Evolutionary conservation across 106 monocot species (phyloP).

Genomic region (Platanthera guangdongensis): DNA sequence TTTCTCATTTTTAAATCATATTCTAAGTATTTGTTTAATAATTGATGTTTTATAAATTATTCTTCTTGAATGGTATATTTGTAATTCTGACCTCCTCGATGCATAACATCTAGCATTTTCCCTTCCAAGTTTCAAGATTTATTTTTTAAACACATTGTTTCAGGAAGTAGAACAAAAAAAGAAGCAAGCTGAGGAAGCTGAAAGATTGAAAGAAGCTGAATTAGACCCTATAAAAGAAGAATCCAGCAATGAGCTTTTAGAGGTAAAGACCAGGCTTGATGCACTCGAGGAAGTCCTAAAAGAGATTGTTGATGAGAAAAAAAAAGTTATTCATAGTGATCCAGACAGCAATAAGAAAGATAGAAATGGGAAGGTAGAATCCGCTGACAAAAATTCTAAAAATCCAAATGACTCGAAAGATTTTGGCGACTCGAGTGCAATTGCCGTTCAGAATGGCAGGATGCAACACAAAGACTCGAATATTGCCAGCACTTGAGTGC

Average conservation of each 20-base stretch:
- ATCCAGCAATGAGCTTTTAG: constrained; percentile 24
- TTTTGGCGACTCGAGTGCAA: not conserved
- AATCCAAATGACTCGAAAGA: not conserved
- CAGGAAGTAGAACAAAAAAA: constrained; percentile 64
- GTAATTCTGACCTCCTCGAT: not conserved
- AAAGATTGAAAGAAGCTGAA: constrained; percentile 31
- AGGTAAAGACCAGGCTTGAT: constrained; percentile 53
- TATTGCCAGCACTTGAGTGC: not conserved
- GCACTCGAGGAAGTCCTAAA: constrained; percentile 61
- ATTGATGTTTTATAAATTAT: not conserved
- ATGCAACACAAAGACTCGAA: not conserved
- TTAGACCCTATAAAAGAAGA: constrained; percentile 18
- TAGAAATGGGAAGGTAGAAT: not conserved
- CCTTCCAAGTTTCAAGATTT: not conserved
- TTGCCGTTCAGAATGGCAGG: not conserved
- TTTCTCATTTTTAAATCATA: not conserved
- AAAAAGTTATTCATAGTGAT: constrained; percentile 12
- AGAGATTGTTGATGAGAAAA: constrained; percentile 48
- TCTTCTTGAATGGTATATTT: not conserved
- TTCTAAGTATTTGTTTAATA: not conserved
- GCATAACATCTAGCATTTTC: not conserved
- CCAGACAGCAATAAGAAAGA: constrained; percentile 9
- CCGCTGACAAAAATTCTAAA: constrained; percentile 5
- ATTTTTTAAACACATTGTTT: not conserved
- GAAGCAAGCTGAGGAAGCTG: constrained; percentile 47